These are phyloP conservation scores for Achaetomiella virescens DNA, from an alignment of 495 filamentous ascomycete genomes.

Conservation along the genomic window DNA sequence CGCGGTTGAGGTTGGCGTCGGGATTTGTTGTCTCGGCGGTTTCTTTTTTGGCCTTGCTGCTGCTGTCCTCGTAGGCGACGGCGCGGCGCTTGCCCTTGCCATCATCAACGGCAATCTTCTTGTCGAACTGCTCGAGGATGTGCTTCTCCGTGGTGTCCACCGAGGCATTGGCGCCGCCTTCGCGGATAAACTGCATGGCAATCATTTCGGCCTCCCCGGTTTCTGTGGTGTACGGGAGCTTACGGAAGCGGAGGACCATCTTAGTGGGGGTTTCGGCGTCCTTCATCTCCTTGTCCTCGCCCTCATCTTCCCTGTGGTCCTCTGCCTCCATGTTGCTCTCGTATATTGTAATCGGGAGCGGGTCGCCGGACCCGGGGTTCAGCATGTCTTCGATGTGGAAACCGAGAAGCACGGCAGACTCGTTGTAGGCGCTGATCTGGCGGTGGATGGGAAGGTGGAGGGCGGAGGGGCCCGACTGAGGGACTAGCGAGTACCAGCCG, in stretches of 20 bases:
- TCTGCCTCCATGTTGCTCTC: conserved; percentile 72
- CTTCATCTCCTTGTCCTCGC: conserved; percentile 66
- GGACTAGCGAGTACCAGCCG: conserved; percentile 87
- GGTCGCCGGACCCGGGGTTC: conserved; percentile 56
- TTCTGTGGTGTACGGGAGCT: conserved; percentile 80
- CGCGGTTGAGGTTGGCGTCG: conserved; percentile 54
- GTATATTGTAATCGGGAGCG: conserved; percentile 84
- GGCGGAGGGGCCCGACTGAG: conserved; percentile 61
- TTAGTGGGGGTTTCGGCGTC: conserved; percentile 53
- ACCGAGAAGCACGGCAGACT: conserved; percentile 78
- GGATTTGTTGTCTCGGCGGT: conserved; percentile 26
- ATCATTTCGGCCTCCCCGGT: conserved; percentile 98
- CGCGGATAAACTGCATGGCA: conserved; percentile 81
- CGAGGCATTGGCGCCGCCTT: conserved; percentile 71
- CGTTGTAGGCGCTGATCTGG: conserved; percentile 71
- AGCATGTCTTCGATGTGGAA: conserved; percentile 64
- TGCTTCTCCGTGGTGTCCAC: conserved; percentile 38
- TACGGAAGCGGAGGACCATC: conserved; percentile 66
- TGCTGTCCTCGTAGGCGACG: conserved; percentile 26
- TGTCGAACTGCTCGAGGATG: conserved; percentile 27
- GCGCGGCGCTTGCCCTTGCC: conserved; percentile 45
- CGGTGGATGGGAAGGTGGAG: conserved; percentile 67
- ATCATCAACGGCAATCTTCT: conserved; percentile 35
- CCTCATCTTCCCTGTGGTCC: conserved; percentile 32
- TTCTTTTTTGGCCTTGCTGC: conserved; percentile 30